phyloP scores from a whole-genome alignment of 495 filamentous ascomycete genomes.

The Penicillium egyptiacum region DNA sequence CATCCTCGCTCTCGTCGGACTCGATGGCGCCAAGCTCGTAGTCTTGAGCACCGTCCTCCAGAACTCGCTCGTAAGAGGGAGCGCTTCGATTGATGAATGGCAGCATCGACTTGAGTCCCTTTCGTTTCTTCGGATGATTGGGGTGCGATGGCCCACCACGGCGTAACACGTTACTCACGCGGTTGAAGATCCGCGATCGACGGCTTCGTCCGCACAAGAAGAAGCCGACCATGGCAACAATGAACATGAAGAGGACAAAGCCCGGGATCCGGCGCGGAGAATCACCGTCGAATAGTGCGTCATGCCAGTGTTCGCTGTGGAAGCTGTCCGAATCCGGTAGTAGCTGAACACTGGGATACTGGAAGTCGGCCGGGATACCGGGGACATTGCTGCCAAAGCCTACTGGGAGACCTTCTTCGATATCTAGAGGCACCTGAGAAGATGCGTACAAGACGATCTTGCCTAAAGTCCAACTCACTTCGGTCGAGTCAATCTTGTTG shows the following conservation, averaged over 20 bases:
- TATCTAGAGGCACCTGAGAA: constrained; percentile 71
- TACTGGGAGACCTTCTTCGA: constrained; percentile 65
- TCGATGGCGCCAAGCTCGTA: constrained; percentile 71
- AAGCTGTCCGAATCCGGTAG: constrained; percentile 43
- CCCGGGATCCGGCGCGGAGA: constrained; percentile 68
- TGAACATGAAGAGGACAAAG: constrained; percentile 70
- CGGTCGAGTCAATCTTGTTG: constrained; percentile 85
- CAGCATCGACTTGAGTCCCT: constrained; percentile 52
- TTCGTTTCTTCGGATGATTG: constrained; percentile 51
- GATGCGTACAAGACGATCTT: constrained; percentile 98
- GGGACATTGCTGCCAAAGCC: constrained; percentile 84
- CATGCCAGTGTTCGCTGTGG: constrained; percentile 70
- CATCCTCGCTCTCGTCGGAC: constrained; percentile 55
- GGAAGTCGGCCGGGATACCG: constrained; percentile 73
- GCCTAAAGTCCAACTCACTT: constrained; percentile 98
- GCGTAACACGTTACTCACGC: constrained; percentile 50
- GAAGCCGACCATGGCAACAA: constrained; percentile 65
- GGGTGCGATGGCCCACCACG: constrained; percentile 53
- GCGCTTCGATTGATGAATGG: constrained; percentile 54
- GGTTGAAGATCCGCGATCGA: constrained; percentile 62
- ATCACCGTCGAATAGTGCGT: constrained; percentile 61
- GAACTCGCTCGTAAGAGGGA: constrained; percentile 79
- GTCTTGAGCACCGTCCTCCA: constrained; percentile 71
- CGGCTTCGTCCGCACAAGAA: constrained; percentile 71
- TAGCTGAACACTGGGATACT: constrained; percentile 71